Base-by-base conservation (phyloP, 306 rosid genomes). In the Sicyos baderoa region DNA sequence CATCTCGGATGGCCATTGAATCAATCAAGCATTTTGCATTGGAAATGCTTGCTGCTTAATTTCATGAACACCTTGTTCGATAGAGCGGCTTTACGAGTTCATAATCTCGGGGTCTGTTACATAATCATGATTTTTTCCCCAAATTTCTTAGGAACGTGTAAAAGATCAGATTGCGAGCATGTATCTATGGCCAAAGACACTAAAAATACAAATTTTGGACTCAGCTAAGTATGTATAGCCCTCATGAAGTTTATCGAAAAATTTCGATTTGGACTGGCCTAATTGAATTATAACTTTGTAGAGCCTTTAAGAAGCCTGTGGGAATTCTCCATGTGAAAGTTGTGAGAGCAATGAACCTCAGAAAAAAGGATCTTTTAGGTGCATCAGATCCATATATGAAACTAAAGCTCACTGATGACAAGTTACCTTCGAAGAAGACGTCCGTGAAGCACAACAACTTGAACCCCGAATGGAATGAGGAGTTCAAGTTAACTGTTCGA, bases 351-450 rank as follows among this genome's bases (percentile, higher is more conserved):
- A 50, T 19, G 37, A 93, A 86, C 79, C 99, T 93, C 59, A 77
- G 84, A 82, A 93, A 86, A 92, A 89, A 83, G 85, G 99, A 93
- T 75, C 67, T 93, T 32, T 37, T 90, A 59, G 99, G 99, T 76
- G 75, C 88, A 71, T 93, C 99, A 70, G 99, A 93, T 85, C 99
- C 99, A 60, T 93, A 90, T 64, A 90, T 93, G 76, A 90, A 85
- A 75, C 84, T 93, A 54, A 86, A 82, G 79, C 79, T 90, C 59
- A 79, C 80, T 7, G 97, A 87, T 9, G 97, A 90, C 75, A 80
- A 79, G 54, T 79, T 88, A 32, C 87, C 95, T 4, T 77, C 95
- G 13, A 94, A 80, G 86, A 90, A 86, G 87, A 88, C 96, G 66
- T 79, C 87, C 3, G 54, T 90, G 78, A 90, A 90, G 87, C 87